Base-by-base conservation (phyloP, 495 filamentous ascomycete species). In the Penicillium verhagenii region DNA sequence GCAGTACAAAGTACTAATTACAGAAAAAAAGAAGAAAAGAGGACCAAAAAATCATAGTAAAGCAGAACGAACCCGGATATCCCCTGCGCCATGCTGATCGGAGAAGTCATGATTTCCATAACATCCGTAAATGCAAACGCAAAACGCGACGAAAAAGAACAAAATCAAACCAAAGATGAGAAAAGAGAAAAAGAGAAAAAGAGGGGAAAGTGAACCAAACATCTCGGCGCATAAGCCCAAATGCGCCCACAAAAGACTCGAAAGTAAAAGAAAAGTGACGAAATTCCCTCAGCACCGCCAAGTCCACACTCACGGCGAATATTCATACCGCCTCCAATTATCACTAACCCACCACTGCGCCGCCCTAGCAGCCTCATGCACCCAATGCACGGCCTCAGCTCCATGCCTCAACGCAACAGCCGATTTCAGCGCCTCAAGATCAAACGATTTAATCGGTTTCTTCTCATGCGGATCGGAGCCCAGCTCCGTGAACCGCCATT, bases 271-370 rank as follows among this genome's bases (percentile, higher is more conserved):
- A 13, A 35, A 35, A 35, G 14, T 11, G 13, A 35, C 3, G 10
- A 28, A 28, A 5, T 9, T 6, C 6, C 6, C 6, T 3, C 26
- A 28, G 2, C 26, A 28, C 26, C 1, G 28, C 28, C 28, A 31
- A 31, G 28, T 35, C 6, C 6, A 3, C 28, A 37, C 38, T 50
- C 20, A 50, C 9, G 46, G 39, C 4, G 59, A 54, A 9, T 51
- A 61, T 45, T 61, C 59, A 6, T 61, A 61, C 11, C 59, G 54
- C 5, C 55, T 43, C 59, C 59, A 61, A 33, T 61, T 61, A 33
- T 76, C 73, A 39, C 58, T 53, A 28, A 76, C 65, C 65, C 68
- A 72, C 73, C 73, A 76, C 38, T 63, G 59, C 16, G 60, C 72
- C 23, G 73, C 62, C 39, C 63, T 58, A 39, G 69, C 66, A 0